Evolutionary conservation across 2,329 filamentous ascomycete species (phyloP).

Genomic region (Triangularia verruculosa): DNA sequence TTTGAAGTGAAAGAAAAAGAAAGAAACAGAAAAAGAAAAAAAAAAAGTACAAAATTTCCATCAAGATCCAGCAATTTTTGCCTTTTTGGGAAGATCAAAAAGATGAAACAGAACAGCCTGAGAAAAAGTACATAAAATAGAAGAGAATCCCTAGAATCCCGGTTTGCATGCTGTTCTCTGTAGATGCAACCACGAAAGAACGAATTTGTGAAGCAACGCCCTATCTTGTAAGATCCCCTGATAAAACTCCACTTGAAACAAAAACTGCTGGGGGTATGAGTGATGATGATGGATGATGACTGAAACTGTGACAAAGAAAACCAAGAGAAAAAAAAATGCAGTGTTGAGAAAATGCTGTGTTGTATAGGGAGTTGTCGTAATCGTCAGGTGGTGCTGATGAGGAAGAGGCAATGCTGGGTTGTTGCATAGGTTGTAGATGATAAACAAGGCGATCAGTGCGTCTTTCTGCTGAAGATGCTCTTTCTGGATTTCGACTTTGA

Average conservation of each 20-base stretch:
- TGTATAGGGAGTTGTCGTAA: slow-evolving; percentile 19
- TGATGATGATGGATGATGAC: not conserved
- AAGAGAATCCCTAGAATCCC: not conserved
- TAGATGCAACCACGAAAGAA: not conserved
- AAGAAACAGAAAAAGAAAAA: not conserved
- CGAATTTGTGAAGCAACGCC: not conserved
- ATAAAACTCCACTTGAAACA: not conserved
- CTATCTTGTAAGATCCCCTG: not conserved
- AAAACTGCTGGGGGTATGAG: not conserved
- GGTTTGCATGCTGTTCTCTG: not conserved
- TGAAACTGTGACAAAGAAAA: not conserved
- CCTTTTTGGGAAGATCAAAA: not conserved
- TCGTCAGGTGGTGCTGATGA: slow-evolving; percentile 19
- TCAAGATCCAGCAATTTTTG: not conserved
- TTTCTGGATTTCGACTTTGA: slow-evolving; percentile 74
- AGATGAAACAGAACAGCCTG: no score
- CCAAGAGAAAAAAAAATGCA: slow-evolving; percentile 6
- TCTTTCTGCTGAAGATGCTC: slow-evolving; percentile 57
- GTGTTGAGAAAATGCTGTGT: slow-evolving; percentile 15
- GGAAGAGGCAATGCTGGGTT: not conserved
- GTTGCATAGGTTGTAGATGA: slow-evolving; percentile 4
- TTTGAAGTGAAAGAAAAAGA: not conserved
- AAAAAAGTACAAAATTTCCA: not conserved
- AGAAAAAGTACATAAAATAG: no score
- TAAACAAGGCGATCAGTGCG: slow-evolving; percentile 16